Evolutionary conservation across 139 green algal species (phyloP), one percentile per base, ranked within the genome.

Genomic region (Chlorella sp.): DNA sequence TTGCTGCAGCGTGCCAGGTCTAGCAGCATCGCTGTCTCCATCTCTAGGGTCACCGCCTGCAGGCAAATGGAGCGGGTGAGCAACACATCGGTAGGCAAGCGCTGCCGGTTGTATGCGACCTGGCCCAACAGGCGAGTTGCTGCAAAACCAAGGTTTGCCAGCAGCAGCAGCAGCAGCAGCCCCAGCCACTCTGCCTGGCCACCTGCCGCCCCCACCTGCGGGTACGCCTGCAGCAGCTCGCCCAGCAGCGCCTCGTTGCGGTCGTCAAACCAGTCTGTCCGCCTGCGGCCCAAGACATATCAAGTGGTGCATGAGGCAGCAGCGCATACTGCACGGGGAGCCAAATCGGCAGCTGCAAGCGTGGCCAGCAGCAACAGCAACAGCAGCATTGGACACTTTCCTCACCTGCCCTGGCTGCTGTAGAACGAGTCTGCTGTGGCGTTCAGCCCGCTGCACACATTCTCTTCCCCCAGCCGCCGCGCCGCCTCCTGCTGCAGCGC

Each of bases 21-120:
- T 65, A 95, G 86, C 80, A 96, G 85, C 44, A 95, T 91, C 67
- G 95, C 95, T 1, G 93, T 96, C 86, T 96, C 94, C 94, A 96
- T 96, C 86, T 96, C 94, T n/a, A 96, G 82, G 28, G 64, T 90
- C 40, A 91, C 36, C 86, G 82, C 51, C 51, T 60, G 51, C 51
- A 16, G 51, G 51, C 51, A 24, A 7, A 54, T 17, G n/a, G n/a
- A n/a, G n/a, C n/a, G n/a, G n/a, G n/a, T n/a, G n/a, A n/a, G n/a
- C n/a, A n/a, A n/a, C n/a, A n/a, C n/a, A n/a, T n/a, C n/a, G n/a
- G n/a, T n/a, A n/a, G n/a, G n/a, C n/a, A n/a, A n/a, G n/a, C n/a
- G n/a, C n/a, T n/a, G n/a, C n/a, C n/a, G n/a, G n/a, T n/a, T n/a
- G n/a, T n/a, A n/a, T n/a, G n/a, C n/a, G n/a, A n/a, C n/a, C n/a